Percentiles rank a stretch among this genome's conserved stretches.
Conservation (phyloP, 306 rosid genomes). For the Lathyrus oleraceus region DNA sequence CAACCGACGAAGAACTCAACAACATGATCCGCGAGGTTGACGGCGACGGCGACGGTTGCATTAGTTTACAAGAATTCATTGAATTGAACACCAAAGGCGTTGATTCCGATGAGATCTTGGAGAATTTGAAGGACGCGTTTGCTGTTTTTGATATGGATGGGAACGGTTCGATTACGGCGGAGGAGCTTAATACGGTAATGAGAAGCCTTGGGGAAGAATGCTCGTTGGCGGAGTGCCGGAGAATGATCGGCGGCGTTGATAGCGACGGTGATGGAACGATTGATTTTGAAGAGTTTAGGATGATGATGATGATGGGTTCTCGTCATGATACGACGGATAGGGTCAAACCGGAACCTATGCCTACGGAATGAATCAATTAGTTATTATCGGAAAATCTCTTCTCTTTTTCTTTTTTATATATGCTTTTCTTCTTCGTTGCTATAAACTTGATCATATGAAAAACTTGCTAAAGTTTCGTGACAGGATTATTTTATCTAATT, state of each 20-base stretch:
- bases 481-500: neutral
- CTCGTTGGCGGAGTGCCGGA: slow-evolving; percentile 68
- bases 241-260: slow-evolving; percentile 79
- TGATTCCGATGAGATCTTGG: slow-evolving; percentile 65
- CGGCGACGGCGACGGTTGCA: slow-evolving; percentile 77
- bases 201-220: slow-evolving; percentile 67
- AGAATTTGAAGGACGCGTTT: slow-evolving; percentile 73
- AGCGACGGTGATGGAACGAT: slow-evolving; percentile 80
- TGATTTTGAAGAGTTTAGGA: slow-evolving; percentile 74
- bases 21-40: slow-evolving; percentile 78
- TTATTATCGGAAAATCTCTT: neutral
- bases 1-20: slow-evolving; percentile 64
- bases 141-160: slow-evolving; percentile 75
- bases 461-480: neutral
- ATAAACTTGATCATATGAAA: neutral
- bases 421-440: neutral
- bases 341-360: slow-evolving; percentile 30
- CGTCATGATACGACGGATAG: slow-evolving; percentile 48
- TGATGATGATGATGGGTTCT: slow-evolving; percentile 87
- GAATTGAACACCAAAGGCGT: slow-evolving; percentile 75
- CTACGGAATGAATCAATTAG: neutral
- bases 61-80: slow-evolving; percentile 65
- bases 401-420: neutral
- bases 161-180: slow-evolving; percentile 75
- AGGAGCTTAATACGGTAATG: slow-evolving; percentile 67